Evolutionary conservation across 2,329 filamentous ascomycete species (phyloP).

Genomic region (Penicillium frequentans): DNA sequence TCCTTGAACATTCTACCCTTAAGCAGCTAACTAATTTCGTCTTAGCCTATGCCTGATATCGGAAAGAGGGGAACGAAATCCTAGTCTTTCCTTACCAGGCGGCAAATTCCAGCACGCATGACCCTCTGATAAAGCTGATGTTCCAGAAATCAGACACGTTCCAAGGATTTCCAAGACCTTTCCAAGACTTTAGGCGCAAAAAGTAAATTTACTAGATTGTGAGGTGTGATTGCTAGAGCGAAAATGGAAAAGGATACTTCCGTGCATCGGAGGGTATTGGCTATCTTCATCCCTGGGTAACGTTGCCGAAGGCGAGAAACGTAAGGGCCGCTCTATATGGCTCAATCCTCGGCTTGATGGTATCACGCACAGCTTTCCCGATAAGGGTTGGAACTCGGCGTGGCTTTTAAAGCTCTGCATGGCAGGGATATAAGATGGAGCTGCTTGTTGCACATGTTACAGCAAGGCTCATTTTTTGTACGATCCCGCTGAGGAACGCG

Average conservation of each 20-base stretch:
- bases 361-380: background rate
- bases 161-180: background rate
- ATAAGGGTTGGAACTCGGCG: background rate
- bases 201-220: background rate
- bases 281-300: background rate
- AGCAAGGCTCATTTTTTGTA: background rate
- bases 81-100: background rate
- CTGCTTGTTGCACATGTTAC: background rate
- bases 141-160: background rate
- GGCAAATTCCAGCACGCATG: background rate
- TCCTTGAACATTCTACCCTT: background rate
- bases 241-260: background rate
- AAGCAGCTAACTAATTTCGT: background rate
- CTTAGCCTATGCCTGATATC: background rate
- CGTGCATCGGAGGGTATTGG: background rate
- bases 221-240: background rate
- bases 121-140: background rate
- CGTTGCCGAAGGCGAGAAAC: background rate
- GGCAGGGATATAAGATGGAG: background rate
- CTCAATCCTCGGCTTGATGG: background rate
- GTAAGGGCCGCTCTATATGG: background rate
- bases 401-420: background rate
- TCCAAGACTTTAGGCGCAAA: background rate
- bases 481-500: background rate
- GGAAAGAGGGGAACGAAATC: background rate